Percentiles rank a stretch among this genome's conserved stretches.
phyloP scores from a whole-genome alignment of 2,329 filamentous ascomycete genomes.

The Bipolaris oryzae region DNA sequence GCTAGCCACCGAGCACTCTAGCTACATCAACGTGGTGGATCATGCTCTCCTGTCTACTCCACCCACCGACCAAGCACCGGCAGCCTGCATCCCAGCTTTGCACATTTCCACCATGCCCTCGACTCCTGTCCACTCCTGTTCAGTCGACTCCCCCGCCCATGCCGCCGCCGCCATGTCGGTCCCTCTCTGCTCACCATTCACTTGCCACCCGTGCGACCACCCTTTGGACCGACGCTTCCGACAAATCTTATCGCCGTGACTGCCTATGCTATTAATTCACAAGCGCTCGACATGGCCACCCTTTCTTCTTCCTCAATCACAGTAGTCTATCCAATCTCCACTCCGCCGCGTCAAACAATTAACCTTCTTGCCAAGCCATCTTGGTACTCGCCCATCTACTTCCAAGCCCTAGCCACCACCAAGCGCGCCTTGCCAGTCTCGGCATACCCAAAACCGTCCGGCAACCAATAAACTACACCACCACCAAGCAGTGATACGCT shows the following conservation, averaged over 20 bases:
- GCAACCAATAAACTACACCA: conserved; percentile 26
- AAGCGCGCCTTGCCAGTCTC: conserved; percentile 26
- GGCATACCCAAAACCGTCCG: conserved; percentile 32
- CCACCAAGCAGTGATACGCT: conserved; percentile 21
- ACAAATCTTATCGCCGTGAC: conserved; percentile 10
- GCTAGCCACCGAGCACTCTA: conserved; percentile 29
- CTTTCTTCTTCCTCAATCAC: conserved; percentile 17
- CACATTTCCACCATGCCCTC: conserved; percentile 22
- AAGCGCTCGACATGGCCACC: conserved; percentile 10
- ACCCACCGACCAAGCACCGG: conserved; percentile 21
- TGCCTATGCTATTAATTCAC: conserved; percentile 17
- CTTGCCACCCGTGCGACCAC: conserved; percentile 16
- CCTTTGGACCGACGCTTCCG: conserved; percentile 24
- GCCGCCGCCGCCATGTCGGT: conserved; percentile 27
- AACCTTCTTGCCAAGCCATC: conserved; percentile 25
- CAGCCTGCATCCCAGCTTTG: conserved; percentile 25
- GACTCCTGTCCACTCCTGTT: not conserved
- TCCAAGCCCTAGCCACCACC: conserved; percentile 32
- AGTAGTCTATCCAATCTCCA: conserved; percentile 32
- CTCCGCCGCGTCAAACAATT: conserved; percentile 38
- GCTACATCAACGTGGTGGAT: conserved; percentile 34
- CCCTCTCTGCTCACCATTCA: conserved; percentile 14
- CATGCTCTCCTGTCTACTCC: conserved; percentile 24
- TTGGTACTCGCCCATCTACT: conserved; percentile 32
- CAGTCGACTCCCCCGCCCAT: conserved; percentile 1